phyloP scores from a whole-genome alignment of 169 alveolate species.

The Perkinsus olseni region DNA sequence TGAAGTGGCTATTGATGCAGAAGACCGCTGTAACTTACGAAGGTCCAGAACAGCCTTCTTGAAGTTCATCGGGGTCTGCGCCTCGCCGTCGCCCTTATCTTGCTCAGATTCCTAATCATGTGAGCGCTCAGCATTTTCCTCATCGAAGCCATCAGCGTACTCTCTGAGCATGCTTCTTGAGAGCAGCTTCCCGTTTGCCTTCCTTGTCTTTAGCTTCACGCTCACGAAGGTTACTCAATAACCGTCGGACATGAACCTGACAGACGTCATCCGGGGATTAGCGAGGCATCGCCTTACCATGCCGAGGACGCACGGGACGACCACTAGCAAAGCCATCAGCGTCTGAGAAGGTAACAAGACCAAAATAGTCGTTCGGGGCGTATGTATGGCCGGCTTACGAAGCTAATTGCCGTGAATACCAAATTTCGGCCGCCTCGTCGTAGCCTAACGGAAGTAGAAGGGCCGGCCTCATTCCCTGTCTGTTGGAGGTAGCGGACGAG shows the following conservation, averaged over 20 bases:
- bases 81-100: neutral
- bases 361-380: neutral
- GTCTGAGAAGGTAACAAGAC: neutral
- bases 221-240: neutral
- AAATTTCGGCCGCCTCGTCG: neutral
- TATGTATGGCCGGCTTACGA: neutral
- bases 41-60: neutral
- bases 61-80: neutral
- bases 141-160: neutral
- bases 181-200: neutral
- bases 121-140: neutral
- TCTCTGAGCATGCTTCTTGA: neutral
- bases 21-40: no score
- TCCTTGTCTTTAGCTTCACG: neutral
- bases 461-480: neutral
- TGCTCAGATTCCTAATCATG: neutral
- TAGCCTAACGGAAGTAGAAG: neutral
- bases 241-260: neutral
- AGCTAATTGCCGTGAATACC: neutral
- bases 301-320: neutral
- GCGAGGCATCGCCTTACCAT: neutral
- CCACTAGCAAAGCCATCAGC: neutral
- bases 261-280: neutral
- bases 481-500: neutral
- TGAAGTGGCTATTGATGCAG: no score